A percentile compares a stretch with the other conserved stretches of the same genome.
Evolutionary conservation across 179 eudicot genomes (phyloP).

Genomic region (Actinidia chinensis): DNA sequence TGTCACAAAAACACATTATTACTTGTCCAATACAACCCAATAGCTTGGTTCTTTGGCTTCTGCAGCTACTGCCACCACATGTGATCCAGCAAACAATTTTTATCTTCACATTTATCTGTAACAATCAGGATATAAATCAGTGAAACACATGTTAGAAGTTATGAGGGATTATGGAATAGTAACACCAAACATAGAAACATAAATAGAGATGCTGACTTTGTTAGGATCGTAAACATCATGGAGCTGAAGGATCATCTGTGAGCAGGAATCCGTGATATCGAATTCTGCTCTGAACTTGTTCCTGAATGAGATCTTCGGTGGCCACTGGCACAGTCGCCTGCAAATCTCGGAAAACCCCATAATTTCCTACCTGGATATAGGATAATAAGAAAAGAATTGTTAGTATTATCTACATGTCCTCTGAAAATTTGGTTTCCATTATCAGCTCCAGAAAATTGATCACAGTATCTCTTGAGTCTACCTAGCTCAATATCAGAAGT

Average conservation of each 20-base stretch:
- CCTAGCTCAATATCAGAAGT: neutral
- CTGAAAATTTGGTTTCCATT: neutral
- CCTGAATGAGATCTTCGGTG: constrained; percentile 56
- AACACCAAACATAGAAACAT: neutral
- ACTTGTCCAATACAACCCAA: constrained; percentile 97
- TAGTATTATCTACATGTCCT: neutral
- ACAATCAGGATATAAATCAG: neutral
- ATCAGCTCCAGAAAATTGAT: neutral
- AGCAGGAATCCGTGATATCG: constrained; percentile 86
- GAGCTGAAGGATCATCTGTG: constrained; percentile 93
- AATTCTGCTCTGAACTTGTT: constrained; percentile 67
- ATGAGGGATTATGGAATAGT: neutral
- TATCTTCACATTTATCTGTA: constrained; percentile 83
- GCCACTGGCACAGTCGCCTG: constrained; percentile 92
- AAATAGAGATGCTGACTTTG: constrained; percentile 39
- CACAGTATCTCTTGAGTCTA: neutral
- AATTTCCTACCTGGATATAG: constrained; percentile 58
- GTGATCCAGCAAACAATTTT: constrained; percentile 68
- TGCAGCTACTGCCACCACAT: constrained; percentile 79
- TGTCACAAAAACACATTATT: constrained; percentile 24
- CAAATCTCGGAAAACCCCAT: constrained; percentile 92
- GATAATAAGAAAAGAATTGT: neutral
- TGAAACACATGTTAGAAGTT: constrained; percentile 13
- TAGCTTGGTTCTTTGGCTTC: constrained; percentile 82
- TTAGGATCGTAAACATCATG: constrained; percentile 89